Evolutionary conservation across 2,329 filamentous ascomycete genomes (phyloP), one percentile per base, ranked within the genome.

Genomic region (Venturia carpophila): DNA sequence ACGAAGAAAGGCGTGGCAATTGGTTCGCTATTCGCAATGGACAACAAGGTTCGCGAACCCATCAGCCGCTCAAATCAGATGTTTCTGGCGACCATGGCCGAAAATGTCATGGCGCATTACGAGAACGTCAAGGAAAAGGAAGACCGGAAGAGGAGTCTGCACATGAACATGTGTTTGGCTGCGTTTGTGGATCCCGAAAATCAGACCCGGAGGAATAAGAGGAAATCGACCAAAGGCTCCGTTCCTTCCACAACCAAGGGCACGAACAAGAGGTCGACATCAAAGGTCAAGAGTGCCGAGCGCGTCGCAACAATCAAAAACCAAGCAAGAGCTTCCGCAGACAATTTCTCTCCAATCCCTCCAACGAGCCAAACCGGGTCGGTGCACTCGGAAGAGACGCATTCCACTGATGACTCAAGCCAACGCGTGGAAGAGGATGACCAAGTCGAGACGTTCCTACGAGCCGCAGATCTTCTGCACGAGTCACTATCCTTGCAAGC

Each of bases 381-480:
- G 27, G 37, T 27, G 7, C 60, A 24, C 37, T 41, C 60, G 5
- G 30, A 58, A 37, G 30, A 6, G 9, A 58, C 7, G 70, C 71
- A 0, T 66, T 71, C 2, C 21, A 52, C 41, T 11, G n/a, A 61
- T n/a, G 43, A n/a, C 24, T 58, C 27, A 3, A 37, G 30, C 30
- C 37, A 37, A 30, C 24, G 65, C n/a, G 66, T 74, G 70, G 10
- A 74, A 71, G 65, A 75, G 7, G 65, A 67, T n/a, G 71, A 75
- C 2, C 76, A 77, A 66, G 69, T 73, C 1, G 75, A 77, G 67
- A 78, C 78, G 2, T 82, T 83, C 64, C 71, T 73, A 15, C 75
- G 80, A 27, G 82, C 82, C 1, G 79, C 80, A 0, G 76, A 78
- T 39, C 68, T 83, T 0, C 72, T 83, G 3, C 75, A 77, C 1